These are phyloP conservation scores for Cynanchum wilfordii DNA, from an alignment of 257 asterid genomes.

Conservation along the genomic window DNA sequence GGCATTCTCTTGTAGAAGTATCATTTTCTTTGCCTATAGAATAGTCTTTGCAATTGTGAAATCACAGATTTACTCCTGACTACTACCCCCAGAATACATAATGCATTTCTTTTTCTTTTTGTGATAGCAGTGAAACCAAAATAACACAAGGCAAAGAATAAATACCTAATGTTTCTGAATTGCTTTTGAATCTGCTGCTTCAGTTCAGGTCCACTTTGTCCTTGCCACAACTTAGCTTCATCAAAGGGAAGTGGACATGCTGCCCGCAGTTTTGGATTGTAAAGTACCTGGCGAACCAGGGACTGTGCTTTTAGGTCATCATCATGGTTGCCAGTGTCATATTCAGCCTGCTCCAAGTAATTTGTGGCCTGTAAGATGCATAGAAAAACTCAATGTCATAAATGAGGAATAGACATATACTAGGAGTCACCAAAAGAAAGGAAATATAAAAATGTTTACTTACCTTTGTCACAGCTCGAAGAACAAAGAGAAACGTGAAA, in stretches of 20 bases:
- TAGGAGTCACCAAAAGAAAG: slow-evolving; percentile 10
- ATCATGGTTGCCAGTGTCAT: slow-evolving; percentile 62
- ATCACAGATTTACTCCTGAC: background rate
- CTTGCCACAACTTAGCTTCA: slow-evolving; percentile 96
- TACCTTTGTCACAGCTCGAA: slow-evolving; percentile 91
- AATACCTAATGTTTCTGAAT: slow-evolving; percentile 82
- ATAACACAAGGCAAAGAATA: background rate
- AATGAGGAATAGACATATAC: slow-evolving; percentile 4
- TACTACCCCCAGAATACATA: background rate
- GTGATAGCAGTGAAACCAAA: background rate
- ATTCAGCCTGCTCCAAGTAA: slow-evolving; percentile 94
- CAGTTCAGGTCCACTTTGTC: slow-evolving; percentile 89
- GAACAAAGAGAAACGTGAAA: slow-evolving; percentile 91
- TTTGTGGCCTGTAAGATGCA: slow-evolving; percentile 50
- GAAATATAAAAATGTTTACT: slow-evolving; percentile 22
- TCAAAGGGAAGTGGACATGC: slow-evolving; percentile 93
- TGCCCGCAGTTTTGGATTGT: slow-evolving; percentile 71
- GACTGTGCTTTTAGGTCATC: slow-evolving; percentile 84
- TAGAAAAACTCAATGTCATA: slow-evolving; percentile 4
- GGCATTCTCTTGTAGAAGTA: background rate
- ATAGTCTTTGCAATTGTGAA: background rate
- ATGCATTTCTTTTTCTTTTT: background rate
- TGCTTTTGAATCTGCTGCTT: slow-evolving; percentile 81
- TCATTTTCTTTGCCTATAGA: background rate
- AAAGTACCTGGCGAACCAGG: slow-evolving; percentile 64